Percentiles rank a stretch among this genome's conserved stretches.
These are phyloP conservation scores for Wickerhamomyces strasburgensis DNA, from an alignment of 805 yeast genomes.

Conservation along the genomic window DNA sequence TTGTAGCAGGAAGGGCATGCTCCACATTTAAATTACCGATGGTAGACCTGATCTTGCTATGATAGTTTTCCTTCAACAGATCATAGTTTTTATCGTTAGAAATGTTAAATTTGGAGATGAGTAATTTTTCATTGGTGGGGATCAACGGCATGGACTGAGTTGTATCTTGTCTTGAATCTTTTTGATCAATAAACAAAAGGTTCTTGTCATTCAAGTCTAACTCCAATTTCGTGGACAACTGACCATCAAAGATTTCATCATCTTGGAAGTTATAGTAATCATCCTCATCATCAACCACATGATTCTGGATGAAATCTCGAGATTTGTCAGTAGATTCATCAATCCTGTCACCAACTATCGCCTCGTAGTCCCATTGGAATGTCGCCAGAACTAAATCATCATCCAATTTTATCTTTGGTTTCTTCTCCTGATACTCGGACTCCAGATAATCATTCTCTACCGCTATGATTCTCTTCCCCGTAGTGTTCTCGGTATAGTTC, in stretches of 20 bases:
- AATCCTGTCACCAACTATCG: slow-evolving; percentile 43
- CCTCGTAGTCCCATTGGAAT: slow-evolving; percentile 74
- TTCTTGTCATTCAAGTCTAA: slow-evolving; percentile 87
- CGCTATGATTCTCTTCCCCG: slow-evolving; percentile 13
- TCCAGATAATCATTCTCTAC: slow-evolving; percentile 16
- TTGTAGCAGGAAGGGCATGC: slow-evolving; percentile 81
- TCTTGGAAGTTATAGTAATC: slow-evolving; percentile 50
- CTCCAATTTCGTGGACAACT: slow-evolving; percentile 35
- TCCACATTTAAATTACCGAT: slow-evolving; percentile 88
- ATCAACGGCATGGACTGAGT: slow-evolving; percentile 23
- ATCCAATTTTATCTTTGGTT: slow-evolving; percentile 20
- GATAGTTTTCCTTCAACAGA: slow-evolving; percentile 75
- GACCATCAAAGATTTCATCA: slow-evolving; percentile 72
- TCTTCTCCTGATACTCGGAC: slow-evolving; percentile 12
- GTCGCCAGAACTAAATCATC: slow-evolving; percentile 62
- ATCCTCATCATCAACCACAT: slow-evolving; percentile 1
- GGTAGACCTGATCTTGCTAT: slow-evolving; percentile 86
- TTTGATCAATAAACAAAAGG: slow-evolving; percentile 57
- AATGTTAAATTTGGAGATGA: slow-evolving; percentile 65
- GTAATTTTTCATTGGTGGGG: slow-evolving; percentile 49
- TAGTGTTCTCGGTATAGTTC: slow-evolving; percentile 8
- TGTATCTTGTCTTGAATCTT: slow-evolving; percentile 4
- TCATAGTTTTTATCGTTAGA: slow-evolving; percentile 90
- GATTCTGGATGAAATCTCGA: not conserved
- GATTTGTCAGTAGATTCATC: not conserved